Evolutionary conservation across 495 filamentous ascomycete genomes (phyloP).

Genomic region (Annulohypoxylon nitens): DNA sequence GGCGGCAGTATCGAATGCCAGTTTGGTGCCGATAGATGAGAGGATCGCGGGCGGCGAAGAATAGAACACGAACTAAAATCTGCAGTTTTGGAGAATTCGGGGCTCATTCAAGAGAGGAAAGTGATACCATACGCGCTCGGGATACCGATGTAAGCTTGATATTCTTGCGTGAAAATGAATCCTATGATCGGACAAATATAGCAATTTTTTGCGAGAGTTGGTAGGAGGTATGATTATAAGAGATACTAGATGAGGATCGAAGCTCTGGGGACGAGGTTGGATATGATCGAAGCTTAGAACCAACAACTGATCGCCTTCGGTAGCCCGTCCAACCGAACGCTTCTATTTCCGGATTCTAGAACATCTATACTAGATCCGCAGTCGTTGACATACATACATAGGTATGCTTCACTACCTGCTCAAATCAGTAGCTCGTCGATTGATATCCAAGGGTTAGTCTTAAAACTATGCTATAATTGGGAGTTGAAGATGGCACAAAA

Average conservation of each 20-base stretch:
- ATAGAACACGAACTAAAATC: constrained; percentile 34
- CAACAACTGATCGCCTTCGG: background rate
- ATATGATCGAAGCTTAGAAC: background rate
- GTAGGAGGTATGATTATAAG: too few species aligned
- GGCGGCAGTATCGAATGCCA: constrained; percentile 38
- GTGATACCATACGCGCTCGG: constrained; percentile 38
- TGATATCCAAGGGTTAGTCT: background rate
- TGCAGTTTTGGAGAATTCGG: constrained; percentile 20
- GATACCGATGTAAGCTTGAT: constrained; percentile 28
- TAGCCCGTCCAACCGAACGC: background rate
- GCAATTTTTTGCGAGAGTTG: background rate
- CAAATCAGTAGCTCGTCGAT: background rate
- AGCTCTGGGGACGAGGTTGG: background rate
- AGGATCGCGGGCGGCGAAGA: constrained; percentile 33
- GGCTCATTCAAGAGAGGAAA: constrained; percentile 34
- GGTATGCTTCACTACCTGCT: background rate
- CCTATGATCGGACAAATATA: background rate
- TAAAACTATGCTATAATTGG: background rate
- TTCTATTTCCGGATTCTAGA: background rate
- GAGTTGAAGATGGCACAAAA: background rate
- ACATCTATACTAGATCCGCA: background rate
- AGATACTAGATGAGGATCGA: background rate
- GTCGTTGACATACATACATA: background rate
- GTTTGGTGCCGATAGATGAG: constrained; percentile 20
- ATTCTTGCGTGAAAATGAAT: background rate